These are phyloP conservation scores for Coemansia sp. DNA, from an alignment of 192 early-diverging fungal genomes.

Conservation along the genomic window DNA sequence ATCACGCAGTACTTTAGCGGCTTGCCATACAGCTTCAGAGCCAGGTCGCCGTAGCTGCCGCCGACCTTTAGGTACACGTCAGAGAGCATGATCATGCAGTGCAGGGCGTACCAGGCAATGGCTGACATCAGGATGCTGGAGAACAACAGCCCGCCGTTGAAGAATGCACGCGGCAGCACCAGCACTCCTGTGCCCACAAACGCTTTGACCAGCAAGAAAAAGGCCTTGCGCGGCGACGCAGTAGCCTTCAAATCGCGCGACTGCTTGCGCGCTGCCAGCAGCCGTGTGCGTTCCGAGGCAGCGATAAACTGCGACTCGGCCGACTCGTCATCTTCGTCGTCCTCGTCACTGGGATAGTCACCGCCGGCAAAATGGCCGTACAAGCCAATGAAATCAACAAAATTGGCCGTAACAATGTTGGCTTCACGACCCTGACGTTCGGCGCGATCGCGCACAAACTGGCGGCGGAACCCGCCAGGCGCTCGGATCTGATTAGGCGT, in stretches of 20 bases:
- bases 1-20: slow-evolving; percentile 64
- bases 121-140: slow-evolving; percentile 57
- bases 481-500: slow-evolving; percentile 59
- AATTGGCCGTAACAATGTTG: slow-evolving; percentile 83
- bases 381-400: slow-evolving; percentile 90
- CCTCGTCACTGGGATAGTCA: slow-evolving; percentile 81
- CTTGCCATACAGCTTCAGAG: slow-evolving; percentile 61
- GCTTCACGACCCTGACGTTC: slow-evolving; percentile 58
- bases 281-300: slow-evolving; percentile 19
- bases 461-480: slow-evolving; percentile 88
- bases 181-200: slow-evolving; percentile 81
- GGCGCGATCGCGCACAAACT: slow-evolving; percentile 78
- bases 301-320: slow-evolving; percentile 11
- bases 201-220: slow-evolving; percentile 76
- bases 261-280: slow-evolving; percentile 14
- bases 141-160: slow-evolving; percentile 71
- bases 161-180: slow-evolving; percentile 73
- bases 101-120: slow-evolving; percentile 63
- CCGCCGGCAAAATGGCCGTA: slow-evolving; percentile 95
- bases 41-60: slow-evolving; percentile 70
- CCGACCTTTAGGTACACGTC: slow-evolving; percentile 62
- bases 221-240: slow-evolving; percentile 69
- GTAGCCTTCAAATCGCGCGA: slow-evolving; percentile 53
- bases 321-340: slow-evolving; percentile 61
- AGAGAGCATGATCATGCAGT: slow-evolving; percentile 66